Conservation (phyloP, 495 filamentous ascomycete species). For the Delitschia confertaspora region DNA sequence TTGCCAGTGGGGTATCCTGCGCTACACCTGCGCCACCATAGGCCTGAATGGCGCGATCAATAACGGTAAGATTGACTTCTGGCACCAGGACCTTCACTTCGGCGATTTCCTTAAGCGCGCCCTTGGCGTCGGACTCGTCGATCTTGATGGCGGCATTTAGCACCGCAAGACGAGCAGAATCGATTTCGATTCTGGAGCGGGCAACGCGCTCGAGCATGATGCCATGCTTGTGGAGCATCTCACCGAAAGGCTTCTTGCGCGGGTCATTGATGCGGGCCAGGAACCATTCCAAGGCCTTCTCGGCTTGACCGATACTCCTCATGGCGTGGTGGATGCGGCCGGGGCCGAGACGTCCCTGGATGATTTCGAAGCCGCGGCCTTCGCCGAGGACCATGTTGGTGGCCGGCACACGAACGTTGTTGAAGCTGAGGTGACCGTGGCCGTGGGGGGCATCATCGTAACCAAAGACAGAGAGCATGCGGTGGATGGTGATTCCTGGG, state of each 20-base stretch:
- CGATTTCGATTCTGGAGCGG: constrained; percentile 35
- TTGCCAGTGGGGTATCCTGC: constrained; percentile 31
- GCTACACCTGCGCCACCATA: constrained; percentile 37
- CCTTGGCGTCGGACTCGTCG: constrained; percentile 37
- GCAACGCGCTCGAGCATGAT: constrained; percentile 39
- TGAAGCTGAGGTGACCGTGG: constrained; percentile 38
- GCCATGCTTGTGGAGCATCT: constrained; percentile 36
- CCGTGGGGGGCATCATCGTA: constrained; percentile 41
- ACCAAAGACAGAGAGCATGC: constrained; percentile 40
- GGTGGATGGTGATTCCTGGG: constrained; percentile 40
- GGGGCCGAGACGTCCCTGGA: constrained; percentile 39
- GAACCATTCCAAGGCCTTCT: constrained; percentile 39
- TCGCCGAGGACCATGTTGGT: constrained; percentile 36
- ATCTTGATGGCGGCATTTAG: constrained; percentile 39
- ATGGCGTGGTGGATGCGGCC: constrained; percentile 41
- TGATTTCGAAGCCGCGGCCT: constrained; percentile 39
- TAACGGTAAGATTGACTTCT: constrained; percentile 28
- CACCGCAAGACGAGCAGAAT: constrained; percentile 36
- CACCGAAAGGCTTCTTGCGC: constrained; percentile 38
- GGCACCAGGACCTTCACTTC: constrained; percentile 39
- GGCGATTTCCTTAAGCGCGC: constrained; percentile 39
- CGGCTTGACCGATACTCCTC: constrained; percentile 36
- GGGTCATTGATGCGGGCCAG: constrained; percentile 37
- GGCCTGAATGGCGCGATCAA: constrained; percentile 39
- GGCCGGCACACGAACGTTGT: constrained; percentile 38